Conservation (phyloP, 2,329 filamentous ascomycete species). For the Botrytis pseudocinerea region DNA sequence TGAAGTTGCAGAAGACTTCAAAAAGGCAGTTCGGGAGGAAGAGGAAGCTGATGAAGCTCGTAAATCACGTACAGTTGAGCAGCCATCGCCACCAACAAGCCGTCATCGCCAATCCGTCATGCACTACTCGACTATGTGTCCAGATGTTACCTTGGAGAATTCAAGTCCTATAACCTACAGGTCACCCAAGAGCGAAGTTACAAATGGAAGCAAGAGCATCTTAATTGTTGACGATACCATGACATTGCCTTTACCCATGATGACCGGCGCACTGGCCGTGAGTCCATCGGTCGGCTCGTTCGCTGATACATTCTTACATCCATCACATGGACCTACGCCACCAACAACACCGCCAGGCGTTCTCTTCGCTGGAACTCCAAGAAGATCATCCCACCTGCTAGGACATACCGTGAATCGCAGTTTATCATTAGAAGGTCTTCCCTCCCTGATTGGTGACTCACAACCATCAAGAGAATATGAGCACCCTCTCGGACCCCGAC, state of each 20-base stretch:
- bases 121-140: conserved; percentile 35
- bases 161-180: conserved; percentile 24
- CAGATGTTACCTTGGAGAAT: conserved; percentile 33
- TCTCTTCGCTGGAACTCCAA: conserved; percentile 46
- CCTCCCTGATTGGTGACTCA: conserved; percentile 36
- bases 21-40: conserved; percentile 70
- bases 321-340: conserved; percentile 57
- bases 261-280: conserved; percentile 48
- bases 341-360: conserved; percentile 60
- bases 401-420: conserved; percentile 43
- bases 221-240: conserved; percentile 68
- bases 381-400: conserved; percentile 57
- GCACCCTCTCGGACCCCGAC: conserved; percentile 32
- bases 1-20: conserved; percentile 75
- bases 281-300: conserved; percentile 55
- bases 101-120: conserved; percentile 29
- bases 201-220: conserved; percentile 84
- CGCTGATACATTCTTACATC: conserved; percentile 52
- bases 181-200: conserved; percentile 44
- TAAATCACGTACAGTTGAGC: conserved; percentile 31
- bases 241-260: conserved; percentile 43
- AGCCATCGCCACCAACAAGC: conserved; percentile 28
- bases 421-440: conserved; percentile 40
- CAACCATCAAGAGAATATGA: conserved; percentile 33
- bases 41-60: conserved; percentile 44